These are phyloP conservation scores for Pilatotrama ljubarskyi DNA, from an alignment of 768 basidiomycete species.

Conservation along the genomic window DNA sequence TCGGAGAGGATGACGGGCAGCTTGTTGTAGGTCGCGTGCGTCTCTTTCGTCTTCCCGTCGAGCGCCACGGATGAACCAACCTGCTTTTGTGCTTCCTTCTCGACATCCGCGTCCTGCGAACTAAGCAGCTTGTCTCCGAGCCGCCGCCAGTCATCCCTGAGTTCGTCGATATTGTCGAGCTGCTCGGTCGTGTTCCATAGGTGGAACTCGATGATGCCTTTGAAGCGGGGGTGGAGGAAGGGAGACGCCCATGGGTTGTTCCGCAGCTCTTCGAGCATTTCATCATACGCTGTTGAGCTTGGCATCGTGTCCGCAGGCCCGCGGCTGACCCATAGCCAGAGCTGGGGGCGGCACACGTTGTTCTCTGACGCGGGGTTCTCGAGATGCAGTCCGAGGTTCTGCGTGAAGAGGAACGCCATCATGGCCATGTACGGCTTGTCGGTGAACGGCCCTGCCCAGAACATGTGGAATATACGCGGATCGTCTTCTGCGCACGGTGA, in stretches of 20 bases:
- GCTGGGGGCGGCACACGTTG: conserved; percentile 82
- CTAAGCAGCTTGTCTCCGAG: conserved; percentile 80
- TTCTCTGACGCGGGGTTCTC: conserved; percentile 47
- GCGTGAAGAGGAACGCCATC: conserved; percentile 95
- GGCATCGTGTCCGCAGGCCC: conserved; percentile 91
- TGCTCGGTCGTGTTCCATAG: conserved; percentile 99
- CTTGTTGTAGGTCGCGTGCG: conserved; percentile 66
- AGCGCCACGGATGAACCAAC: conserved; percentile 26
- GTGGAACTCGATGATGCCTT: conserved; percentile 89
- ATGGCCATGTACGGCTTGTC: conserved; percentile 98
- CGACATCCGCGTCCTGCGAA: conserved; percentile 59
- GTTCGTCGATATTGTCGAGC: conserved; percentile 85
- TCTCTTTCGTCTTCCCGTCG: conserved; percentile 20
- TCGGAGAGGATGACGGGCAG: conserved; percentile 93
- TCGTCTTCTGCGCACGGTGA: conserved; percentile 77
- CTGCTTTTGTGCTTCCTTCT: conserved; percentile 36
- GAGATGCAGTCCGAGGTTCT: conserved; percentile 85
- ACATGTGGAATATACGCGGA: conserved; percentile 95
- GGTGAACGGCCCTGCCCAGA: conserved; percentile 98
- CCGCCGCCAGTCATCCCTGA: conserved; percentile 86
- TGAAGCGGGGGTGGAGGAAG: conserved; percentile 90
- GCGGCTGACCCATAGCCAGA: conserved; percentile 99
- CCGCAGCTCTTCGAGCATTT: conserved; percentile 83
- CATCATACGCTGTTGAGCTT: conserved; percentile 74
- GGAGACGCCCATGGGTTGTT: conserved; percentile 92